Base-by-base conservation (phyloP, 2,329 filamentous ascomycete genomes). In the Fusarium dlaminii region DNA sequence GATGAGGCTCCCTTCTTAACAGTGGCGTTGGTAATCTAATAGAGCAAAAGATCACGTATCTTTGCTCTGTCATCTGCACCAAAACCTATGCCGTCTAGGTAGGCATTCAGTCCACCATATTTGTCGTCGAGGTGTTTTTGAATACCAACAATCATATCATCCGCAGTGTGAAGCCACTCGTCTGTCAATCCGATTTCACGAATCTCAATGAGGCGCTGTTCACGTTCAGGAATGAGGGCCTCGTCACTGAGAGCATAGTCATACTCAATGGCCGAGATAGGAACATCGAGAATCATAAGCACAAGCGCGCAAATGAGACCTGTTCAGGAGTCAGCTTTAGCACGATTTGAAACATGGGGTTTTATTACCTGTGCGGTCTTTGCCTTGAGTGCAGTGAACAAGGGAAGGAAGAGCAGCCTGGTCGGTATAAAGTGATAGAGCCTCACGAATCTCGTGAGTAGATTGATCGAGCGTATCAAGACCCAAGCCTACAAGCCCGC, bases 361-460 rank as follows among this genome's bases (percentile, higher is more conserved):
- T 8, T 13, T 24, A 27, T 58, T 68, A 81, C 82, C 82, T 63
- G 83, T 84, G 5, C 95, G 89, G 79, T 97, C 95, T 80, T 97
- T 98, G 66, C 95, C 95, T 78, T 97, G 94, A 2, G 94, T 96
- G 81, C 95, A 98, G 81, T 97, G 94, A 6, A 96, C 84, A 13
- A 97, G 80, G 2, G 91, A 82, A 0, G 94, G 94, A 72, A 91
- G 90, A 22, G 86, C 86, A 1, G 81, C 75, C 6, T 69, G 30
- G 13, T 63, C 60, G 10, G 80, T 72, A 58, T 82, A 83, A 3
- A 82, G 65, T 14, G 70, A 73, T 40, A 84, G 72, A 12, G 78
- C 77, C 56, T 81, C 68, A 30, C 85, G 86, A 24, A 94, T 87
- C 78, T 94, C 92, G 2, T 83, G 80, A 0, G 87, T 89, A 59